These are phyloP conservation scores for Tardiomyces digboiensis DNA, from an alignment of 1,139 yeast genomes.

Conservation along the genomic window DNA sequence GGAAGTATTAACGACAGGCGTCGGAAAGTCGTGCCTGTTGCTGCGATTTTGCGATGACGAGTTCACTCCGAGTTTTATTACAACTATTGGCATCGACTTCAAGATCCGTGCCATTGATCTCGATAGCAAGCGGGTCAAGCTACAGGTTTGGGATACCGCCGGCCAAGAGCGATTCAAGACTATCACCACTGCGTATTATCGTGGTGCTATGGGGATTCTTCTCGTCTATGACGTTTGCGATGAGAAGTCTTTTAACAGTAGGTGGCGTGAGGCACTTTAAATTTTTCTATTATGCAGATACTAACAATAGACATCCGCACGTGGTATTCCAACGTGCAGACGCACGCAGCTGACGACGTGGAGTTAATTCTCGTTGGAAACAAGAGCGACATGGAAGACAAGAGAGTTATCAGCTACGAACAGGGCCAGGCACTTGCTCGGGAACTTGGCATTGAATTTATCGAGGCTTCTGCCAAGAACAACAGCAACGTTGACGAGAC, in stretches of 20 bases:
- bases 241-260: slow-evolving; percentile 73
- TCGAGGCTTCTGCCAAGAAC: slow-evolving; percentile 94
- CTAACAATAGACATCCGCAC: slow-evolving; percentile 42
- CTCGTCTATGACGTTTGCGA: slow-evolving; percentile 96
- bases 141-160: slow-evolving; percentile 99
- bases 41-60: slow-evolving; percentile 95
- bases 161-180: slow-evolving; percentile 99
- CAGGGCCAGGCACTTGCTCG: slow-evolving; percentile 87
- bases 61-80: slow-evolving; percentile 91
- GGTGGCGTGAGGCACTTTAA: slow-evolving; percentile 2
- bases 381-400: slow-evolving; percentile 74
- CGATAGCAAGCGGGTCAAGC: slow-evolving; percentile 85
- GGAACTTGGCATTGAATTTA: slow-evolving; percentile 79
- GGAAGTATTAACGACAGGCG: slow-evolving; percentile 42
- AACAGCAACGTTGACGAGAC: slow-evolving; percentile 88
- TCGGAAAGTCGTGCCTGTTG: slow-evolving; percentile 91
- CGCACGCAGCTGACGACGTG: slow-evolving; percentile 94
- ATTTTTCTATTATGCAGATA: slow-evolving; percentile 9
- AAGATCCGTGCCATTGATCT: slow-evolving; percentile 94
- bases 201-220: slow-evolving; percentile 98
- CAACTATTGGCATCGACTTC: slow-evolving; percentile 97
- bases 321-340: slow-evolving; percentile 93
- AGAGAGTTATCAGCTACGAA: slow-evolving; percentile 69
- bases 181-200: slow-evolving; percentile 94
- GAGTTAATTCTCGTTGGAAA: slow-evolving; percentile 91